Base-by-base conservation (phyloP, 495 filamentous ascomycete genomes). In the Penicillium flavigenum region DNA sequence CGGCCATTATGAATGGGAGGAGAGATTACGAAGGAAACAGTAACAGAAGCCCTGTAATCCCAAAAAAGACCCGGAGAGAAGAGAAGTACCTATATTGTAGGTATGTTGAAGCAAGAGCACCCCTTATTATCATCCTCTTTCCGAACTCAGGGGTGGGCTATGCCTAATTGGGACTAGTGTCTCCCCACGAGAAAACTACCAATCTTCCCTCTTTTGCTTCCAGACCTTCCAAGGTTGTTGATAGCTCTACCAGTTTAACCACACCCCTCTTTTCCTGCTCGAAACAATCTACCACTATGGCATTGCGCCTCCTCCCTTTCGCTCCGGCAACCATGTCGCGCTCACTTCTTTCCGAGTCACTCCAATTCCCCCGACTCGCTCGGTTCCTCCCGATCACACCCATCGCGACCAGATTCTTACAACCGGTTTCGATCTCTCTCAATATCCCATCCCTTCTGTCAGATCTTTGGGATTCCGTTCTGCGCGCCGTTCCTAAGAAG, bases 401-500 rank as follows among this genome's bases (percentile, higher is more conserved):
- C 27, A 51, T 57, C 47, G 46, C 41, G 24, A 51, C 57, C 12
- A 62, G 43, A n/a, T 50, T 68, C 55, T 61, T 65, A 29, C 57
- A 59, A 46, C 55, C 58, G 47, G 26, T 63, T 41, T 45, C 67
- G 14, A 64, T 76, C 54, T 61, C 73, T 26, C 58, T 75, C 38
- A 82, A 79, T 31, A 61, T 86, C 12, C 82, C 85, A 1, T 78
- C 76, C 9, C 62, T 94, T 4, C 70, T 95, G 17, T 81, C 81
- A 45, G 89, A 86, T 38, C 81, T 99, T 58, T 98, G 93, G 90
- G 95, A 96, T 59, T 90, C 88, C 2, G 83, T 98, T 38, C 85
- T 99, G 34, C 86, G 86, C 59, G 94, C 94, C 4, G 94, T 96
- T 6, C 94, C 94, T 10, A 99, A 99, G 82, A 98, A 96, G 77